phyloP scores from a whole-genome alignment of 1,284 basidiomycete genomes.

The Pseudozyma sp. region DNA sequence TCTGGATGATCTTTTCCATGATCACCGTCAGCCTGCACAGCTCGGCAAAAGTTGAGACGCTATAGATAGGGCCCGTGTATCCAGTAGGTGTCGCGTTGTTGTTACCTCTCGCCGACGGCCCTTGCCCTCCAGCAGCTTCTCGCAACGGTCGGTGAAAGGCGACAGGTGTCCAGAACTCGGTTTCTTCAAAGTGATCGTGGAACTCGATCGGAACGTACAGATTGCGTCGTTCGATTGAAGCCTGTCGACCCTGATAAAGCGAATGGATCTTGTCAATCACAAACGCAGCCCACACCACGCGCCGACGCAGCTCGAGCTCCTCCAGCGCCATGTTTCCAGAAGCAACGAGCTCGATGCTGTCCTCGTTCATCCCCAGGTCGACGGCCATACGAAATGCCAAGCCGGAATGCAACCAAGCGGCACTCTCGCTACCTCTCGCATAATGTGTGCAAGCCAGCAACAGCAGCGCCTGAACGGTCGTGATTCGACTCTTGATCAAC shows the following conservation, averaged over 20 bases:
- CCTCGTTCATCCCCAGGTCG: slow-evolving; percentile 61
- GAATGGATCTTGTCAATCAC: slow-evolving; percentile 65
- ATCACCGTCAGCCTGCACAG: slow-evolving; percentile 60
- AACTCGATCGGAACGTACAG: slow-evolving; percentile 62
- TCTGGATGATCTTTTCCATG: slow-evolving; percentile 50
- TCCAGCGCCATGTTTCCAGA: slow-evolving; percentile 44
- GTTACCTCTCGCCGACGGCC: not conserved
- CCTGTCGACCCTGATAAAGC: slow-evolving; percentile 64
- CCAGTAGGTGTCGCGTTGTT: slow-evolving; percentile 8
- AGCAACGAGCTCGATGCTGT: slow-evolving; percentile 51
- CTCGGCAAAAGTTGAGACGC: slow-evolving; percentile 63
- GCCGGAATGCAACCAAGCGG: slow-evolving; percentile 62
- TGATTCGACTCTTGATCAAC: slow-evolving; percentile 58
- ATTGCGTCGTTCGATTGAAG: slow-evolving; percentile 48
- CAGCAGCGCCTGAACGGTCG: slow-evolving; percentile 65
- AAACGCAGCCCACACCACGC: slow-evolving; percentile 63
- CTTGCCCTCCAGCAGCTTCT: slow-evolving; percentile 5
- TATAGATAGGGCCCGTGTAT: slow-evolving; percentile 58
- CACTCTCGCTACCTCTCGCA: slow-evolving; percentile 59
- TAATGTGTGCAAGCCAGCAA: slow-evolving; percentile 62
- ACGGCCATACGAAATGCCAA: slow-evolving; percentile 64
- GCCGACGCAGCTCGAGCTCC: slow-evolving; percentile 60
- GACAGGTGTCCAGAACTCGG: slow-evolving; percentile 64
- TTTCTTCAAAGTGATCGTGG: slow-evolving; percentile 62
- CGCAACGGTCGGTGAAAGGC: slow-evolving; percentile 37